Conservation (phyloP, 2,329 filamentous ascomycete genomes). For the Xylaria sp. region DNA sequence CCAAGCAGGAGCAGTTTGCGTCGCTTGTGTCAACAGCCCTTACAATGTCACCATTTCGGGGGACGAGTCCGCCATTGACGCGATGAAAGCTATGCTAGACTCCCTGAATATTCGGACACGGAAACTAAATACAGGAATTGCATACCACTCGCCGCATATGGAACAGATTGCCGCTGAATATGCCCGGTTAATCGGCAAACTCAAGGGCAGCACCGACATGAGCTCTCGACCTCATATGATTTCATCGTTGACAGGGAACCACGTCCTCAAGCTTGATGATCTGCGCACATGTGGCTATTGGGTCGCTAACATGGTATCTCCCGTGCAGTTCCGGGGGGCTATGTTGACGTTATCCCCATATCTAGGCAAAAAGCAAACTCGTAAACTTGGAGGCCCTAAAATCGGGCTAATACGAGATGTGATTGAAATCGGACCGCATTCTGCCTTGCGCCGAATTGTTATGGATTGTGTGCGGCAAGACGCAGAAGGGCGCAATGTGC, state of each 20-base stretch:
- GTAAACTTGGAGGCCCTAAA: no score
- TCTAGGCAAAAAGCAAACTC: no score
- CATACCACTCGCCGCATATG: constrained; percentile 52
- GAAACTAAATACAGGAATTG: constrained; percentile 43
- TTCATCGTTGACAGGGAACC: not conserved
- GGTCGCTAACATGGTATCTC: not conserved
- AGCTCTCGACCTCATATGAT: not conserved
- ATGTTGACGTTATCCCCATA: not conserved
- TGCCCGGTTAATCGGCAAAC: not conserved
- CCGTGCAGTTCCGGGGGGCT: not conserved
- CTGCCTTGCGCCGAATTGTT: not conserved
- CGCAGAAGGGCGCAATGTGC: no score
- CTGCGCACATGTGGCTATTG: not conserved
- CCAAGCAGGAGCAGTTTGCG: no score
- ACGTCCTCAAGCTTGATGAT: no score
- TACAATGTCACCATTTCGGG: constrained; percentile 49
- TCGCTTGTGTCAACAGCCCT: no score
- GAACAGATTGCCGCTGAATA: constrained; percentile 30
- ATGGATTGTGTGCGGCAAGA: no score
- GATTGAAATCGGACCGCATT: constrained; percentile 7
- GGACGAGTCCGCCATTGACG: constrained; percentile 38
- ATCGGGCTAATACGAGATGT: not conserved
- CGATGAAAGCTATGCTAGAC: constrained; percentile 29
- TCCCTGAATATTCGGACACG: constrained; percentile 40
- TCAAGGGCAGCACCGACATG: not conserved